Percentiles rank a stretch among this genome's conserved stretches.
Evolutionary conservation across 768 basidiomycete genomes (phyloP).

Genomic region (Imleria badia): DNA sequence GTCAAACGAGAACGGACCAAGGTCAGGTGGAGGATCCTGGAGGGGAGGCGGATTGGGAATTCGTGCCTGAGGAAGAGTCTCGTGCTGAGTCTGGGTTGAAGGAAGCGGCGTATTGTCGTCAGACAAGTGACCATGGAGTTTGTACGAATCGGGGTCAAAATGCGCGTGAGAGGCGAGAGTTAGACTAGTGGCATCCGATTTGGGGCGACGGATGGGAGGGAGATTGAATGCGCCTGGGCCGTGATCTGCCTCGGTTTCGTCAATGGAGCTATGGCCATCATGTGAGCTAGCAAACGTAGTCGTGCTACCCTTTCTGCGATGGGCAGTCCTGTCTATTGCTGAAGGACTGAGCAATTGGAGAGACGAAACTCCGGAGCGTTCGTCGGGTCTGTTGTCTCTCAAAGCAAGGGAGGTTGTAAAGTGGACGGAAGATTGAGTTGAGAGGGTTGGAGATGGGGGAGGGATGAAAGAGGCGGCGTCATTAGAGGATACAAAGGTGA

Average conservation of each 20-base stretch:
- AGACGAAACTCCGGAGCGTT: slow-evolving; percentile 50
- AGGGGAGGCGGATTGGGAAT: slow-evolving; percentile 14
- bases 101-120: slow-evolving; percentile 10
- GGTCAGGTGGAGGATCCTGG: slow-evolving; percentile 50
- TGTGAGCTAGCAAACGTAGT: slow-evolving; percentile 51
- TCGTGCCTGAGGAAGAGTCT: slow-evolving; percentile 23
- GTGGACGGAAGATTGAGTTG: slow-evolving; percentile 59
- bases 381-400: slow-evolving; percentile 69
- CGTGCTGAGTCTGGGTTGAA: slow-evolving; percentile 23
- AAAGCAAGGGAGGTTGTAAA: slow-evolving; percentile 57
- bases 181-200: slow-evolving; percentile 34
- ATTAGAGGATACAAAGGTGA: slow-evolving; percentile 38
- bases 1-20: slow-evolving; percentile 70
- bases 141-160: slow-evolving; percentile 38
- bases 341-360: slow-evolving; percentile 49
- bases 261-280: slow-evolving; percentile 35
- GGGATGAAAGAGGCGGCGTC: slow-evolving; percentile 39
- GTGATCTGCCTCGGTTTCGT: slow-evolving; percentile 53
- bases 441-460: slow-evolving; percentile 79
- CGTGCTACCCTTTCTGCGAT: slow-evolving; percentile 56
- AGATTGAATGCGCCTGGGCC: slow-evolving; percentile 29
- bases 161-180: slow-evolving; percentile 38
- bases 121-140: slow-evolving; percentile 11
- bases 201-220: slow-evolving; percentile 34
- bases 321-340: slow-evolving; percentile 31